Conservation (phyloP, 1,139 yeast genomes). For the Yamadazyma kanchanaburiensis region DNA sequence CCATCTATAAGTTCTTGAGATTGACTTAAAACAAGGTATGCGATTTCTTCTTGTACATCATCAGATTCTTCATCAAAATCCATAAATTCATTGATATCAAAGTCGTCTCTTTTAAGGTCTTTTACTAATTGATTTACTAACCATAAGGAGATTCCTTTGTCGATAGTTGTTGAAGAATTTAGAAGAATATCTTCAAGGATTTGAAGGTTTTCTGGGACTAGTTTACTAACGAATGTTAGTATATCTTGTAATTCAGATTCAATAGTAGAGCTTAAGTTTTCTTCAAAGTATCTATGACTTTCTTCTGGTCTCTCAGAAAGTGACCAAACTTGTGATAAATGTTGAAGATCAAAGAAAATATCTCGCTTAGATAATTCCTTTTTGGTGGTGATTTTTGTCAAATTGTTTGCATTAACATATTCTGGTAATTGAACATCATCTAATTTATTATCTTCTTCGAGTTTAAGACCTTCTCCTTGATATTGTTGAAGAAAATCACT, state of each 20-base stretch:
- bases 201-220: conserved; percentile 6
- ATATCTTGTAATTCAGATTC: conserved; percentile 16
- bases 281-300: conserved; percentile 10
- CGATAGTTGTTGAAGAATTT: conserved; percentile 2
- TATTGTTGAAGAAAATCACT: conserved; percentile 8
- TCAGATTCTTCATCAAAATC: conserved; percentile 9
- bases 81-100: conserved; percentile 24
- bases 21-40: conserved; percentile 12
- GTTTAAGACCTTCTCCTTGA: conserved; percentile 8
- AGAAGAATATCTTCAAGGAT: conserved; percentile 11
- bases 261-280: conserved; percentile 10
- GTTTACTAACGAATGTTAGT: conserved; percentile 11
- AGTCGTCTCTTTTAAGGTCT: conserved; percentile 10
- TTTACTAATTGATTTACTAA: conserved; percentile 21
- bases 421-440: conserved; percentile 41
- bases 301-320: conserved; percentile 1
- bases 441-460: conserved; percentile 21
- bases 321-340: conserved; percentile 17
- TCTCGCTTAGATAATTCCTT: conserved; percentile 9
- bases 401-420: conserved; percentile 30
- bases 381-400: conserved; percentile 13
- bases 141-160: conserved; percentile 26
- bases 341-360: conserved; percentile 15
- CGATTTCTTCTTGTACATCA: conserved; percentile 13
- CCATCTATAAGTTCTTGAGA: conserved; percentile 21